Base-by-base conservation (phyloP, 257 asterid species). In the Solanum tacnaense region DNA sequence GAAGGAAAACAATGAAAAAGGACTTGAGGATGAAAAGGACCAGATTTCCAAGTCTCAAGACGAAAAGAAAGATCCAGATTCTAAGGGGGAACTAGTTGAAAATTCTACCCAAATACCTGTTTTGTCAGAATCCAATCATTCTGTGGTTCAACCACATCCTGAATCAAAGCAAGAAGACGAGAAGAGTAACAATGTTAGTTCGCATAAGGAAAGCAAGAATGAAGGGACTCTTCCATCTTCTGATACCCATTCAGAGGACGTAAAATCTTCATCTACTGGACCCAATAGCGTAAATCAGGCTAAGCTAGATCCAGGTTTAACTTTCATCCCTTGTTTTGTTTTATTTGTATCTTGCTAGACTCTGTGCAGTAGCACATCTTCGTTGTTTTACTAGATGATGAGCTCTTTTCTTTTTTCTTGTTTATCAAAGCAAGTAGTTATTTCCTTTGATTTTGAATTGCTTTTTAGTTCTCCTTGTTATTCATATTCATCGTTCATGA, bases 261-360 rank as follows among this genome's bases (percentile, higher is more conserved):
- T 86, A 88, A 89, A 86, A 52, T 86, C 94, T 87, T 91, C 83
- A 44, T 70, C 93, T 87, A 85, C 89, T 87, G 87, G 88, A 73
- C 44, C 83, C 60, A 73, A 20, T 23, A 35, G 23, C 85, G 23
- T 82, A 82, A 82, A 82, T 49, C 71, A 29, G 44, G 6, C 71
- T 49, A 82, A 20, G 44, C 44, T 82, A 31, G 86, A 82, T 82
- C 71, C 86, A 82, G 86, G 86, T 82, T 49, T 25, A 82, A 82
- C 3, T 49, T 82, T 82, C 86, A 82, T 52, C 46, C 71, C 86
- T 82, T 49, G 2, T 29, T 35, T 10, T 82, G 58, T 46, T 15
- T 27, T 1, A 46, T 44, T 3, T 3, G 18, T 52, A 82, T 49
- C 31, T 52, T 52, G 44, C 85, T 46, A 15, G 39, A 81, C 35